These are phyloP conservation scores for Epichloe gansuensis DNA, from an alignment of 2,329 filamentous ascomycete genomes.

Conservation along the genomic window DNA sequence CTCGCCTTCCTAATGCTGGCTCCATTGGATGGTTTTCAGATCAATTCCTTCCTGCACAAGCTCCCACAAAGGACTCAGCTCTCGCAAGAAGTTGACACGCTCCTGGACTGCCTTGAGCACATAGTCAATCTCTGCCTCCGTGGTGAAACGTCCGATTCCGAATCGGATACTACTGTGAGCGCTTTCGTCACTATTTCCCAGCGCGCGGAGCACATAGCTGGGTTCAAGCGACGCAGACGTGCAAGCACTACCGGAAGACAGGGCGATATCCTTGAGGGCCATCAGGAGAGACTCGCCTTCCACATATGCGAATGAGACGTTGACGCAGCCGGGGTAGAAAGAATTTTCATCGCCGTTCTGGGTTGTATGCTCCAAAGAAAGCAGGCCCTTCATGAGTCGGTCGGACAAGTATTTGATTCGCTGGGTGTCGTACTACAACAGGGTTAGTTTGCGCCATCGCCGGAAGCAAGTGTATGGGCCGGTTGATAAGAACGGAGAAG, in stretches of 20 bases:
- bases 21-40: constrained; percentile 95
- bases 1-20: constrained; percentile 58
- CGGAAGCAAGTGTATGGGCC: neutral
- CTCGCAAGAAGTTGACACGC: constrained; percentile 82
- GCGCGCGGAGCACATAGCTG: constrained; percentile 85
- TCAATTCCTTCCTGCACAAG: constrained; percentile 94
- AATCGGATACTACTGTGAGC: constrained; percentile 97
- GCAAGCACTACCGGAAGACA: constrained; percentile 93
- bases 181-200: constrained; percentile 94
- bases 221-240: constrained; percentile 95
- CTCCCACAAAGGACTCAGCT: constrained; percentile 94
- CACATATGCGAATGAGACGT: constrained; percentile 96
- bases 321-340: constrained; percentile 95
- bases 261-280: constrained; percentile 94
- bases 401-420: constrained; percentile 75
- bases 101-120: constrained; percentile 88
- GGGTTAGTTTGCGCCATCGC: constrained; percentile 12
- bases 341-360: constrained; percentile 75
- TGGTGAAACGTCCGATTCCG: constrained; percentile 93
- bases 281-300: constrained; percentile 96
- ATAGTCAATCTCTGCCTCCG: constrained; percentile 91
- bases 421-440: constrained; percentile 75
- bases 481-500: no score
- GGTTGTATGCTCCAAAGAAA: constrained; percentile 81
- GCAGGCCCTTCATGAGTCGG: constrained; percentile 67